Evolutionary conservation across 2,329 filamentous ascomycete species (phyloP).

Genomic region (Diaporthe sp.): DNA sequence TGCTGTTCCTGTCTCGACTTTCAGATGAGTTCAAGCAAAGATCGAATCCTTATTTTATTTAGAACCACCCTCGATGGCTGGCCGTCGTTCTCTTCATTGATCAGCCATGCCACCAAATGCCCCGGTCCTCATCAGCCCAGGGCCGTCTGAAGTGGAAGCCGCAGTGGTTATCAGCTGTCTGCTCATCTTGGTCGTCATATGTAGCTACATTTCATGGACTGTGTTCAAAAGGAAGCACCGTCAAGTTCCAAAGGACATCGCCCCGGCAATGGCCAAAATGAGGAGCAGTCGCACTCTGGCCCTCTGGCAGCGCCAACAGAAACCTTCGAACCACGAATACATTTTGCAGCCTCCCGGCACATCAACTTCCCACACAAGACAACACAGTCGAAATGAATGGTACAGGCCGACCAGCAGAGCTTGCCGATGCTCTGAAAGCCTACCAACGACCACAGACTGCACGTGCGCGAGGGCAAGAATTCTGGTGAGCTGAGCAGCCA

Average conservation of each 20-base stretch:
- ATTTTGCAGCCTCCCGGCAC: not conserved
- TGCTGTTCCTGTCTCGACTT: not conserved
- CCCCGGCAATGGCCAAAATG: not conserved
- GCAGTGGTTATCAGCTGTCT: not conserved
- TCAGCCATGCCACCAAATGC: not conserved
- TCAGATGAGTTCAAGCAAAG: accelerated
- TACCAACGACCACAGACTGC: not conserved
- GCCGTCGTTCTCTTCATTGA: too few species aligned
- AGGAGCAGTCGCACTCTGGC: not conserved
- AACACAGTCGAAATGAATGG: not conserved
- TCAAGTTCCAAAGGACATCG: not conserved
- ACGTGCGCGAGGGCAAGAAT: not conserved
- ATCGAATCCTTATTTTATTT: not conserved
- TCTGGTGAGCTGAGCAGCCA: not conserved
- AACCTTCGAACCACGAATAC: not conserved
- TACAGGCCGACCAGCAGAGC: not conserved
- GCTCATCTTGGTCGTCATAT: not conserved
- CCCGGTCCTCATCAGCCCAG: not conserved
- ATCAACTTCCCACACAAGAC: not conserved
- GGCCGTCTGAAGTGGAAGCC: not conserved
- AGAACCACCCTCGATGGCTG: not conserved
- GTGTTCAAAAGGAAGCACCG: not conserved
- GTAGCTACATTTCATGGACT: not conserved
- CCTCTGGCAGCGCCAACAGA: too few species aligned
- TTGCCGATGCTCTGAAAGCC: too few species aligned